Evolutionary conservation across 2,329 filamentous ascomycete genomes (phyloP), one percentile per base, ranked within the genome.

Genomic region (Diaporthe sp.): DNA sequence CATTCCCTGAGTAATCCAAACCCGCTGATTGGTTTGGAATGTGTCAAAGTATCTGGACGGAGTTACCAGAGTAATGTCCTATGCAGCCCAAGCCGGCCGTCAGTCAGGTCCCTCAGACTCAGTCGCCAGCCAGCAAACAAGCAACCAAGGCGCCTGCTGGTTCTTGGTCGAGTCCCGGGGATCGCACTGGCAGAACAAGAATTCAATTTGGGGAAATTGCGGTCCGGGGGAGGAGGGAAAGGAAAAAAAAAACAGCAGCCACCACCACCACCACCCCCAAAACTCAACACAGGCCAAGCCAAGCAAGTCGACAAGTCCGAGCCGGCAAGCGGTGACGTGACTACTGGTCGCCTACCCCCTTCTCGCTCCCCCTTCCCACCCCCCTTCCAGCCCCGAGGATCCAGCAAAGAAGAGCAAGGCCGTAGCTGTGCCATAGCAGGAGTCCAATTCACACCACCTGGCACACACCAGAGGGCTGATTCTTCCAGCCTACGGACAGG

Each of bases 1-100:
- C 31, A 68, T 22, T 68, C 47, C 65, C 65, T 68, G 65, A 68
- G 65, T 68, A 68, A 68, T 68, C 65, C 65, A 68, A n/a, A 39
- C 13, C 13, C 47, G 65, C 47, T 68, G 65, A 68, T 68, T 68
- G 65, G 65, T 7, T 25, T 15, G 65, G 47, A 39, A 68, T 68
- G 28, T 68, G 63, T 68, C 44, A 68, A 68, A 68, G 63, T 53
- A 15, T 39, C 47, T 68, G 44, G 7, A 51, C 44, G 44, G 63
- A 68, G 42, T 68, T 68, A 68, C 20, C 63, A 68, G 63, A 68
- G 63, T 68, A 68, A 51, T 68, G 61, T 67, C 61, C 63, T 68
- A 68, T 53, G 63, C 63, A 51, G 47, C 63, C 63, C 22, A 53
- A 5, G 28, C 47, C 47, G 61, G 25, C 61, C 20, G 42, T 37